Percentiles rank a stretch among this genome's conserved stretches.
phyloP scores from a whole-genome alignment of 768 basidiomycete species.

The Pleurotus giganteus region DNA sequence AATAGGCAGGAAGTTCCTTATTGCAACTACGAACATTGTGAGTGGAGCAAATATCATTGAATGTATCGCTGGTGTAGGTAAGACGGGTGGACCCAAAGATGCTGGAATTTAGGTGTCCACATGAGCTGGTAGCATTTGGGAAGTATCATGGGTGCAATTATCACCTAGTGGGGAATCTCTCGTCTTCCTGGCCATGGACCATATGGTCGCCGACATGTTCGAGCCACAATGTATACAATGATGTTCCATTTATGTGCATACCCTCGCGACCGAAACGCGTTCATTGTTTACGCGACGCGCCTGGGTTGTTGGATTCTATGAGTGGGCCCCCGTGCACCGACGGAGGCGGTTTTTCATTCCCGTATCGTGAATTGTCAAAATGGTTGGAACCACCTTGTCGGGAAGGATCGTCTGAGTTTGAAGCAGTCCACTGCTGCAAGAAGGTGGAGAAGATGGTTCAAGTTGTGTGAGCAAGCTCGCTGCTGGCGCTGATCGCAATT shows the following conservation, averaged over 20 bases:
- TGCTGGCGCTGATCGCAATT: not conserved
- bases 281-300: constrained; percentile 45
- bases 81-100: constrained; percentile 37
- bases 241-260: constrained; percentile 9
- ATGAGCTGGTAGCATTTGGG: constrained; percentile 11
- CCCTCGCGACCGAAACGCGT: constrained; percentile 9
- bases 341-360: constrained; percentile 2
- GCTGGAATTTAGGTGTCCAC: constrained; percentile 32
- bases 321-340: constrained; percentile 8
- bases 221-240: not conserved
- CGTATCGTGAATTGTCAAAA: not conserved
- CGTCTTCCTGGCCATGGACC: constrained; percentile 22
- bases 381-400: not conserved
- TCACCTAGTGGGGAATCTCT: constrained; percentile 11
- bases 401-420: not conserved
- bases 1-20: constrained; percentile 80
- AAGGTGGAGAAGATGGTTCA: not conserved
- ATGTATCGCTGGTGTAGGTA: constrained; percentile 50
- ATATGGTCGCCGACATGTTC: constrained; percentile 20
- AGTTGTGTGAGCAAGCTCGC: not conserved
- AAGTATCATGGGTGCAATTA: constrained; percentile 9
- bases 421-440: not conserved
- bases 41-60: constrained; percentile 75
- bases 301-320: constrained; percentile 26
- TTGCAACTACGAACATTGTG: constrained; percentile 90